Evolutionary conservation across 2,329 filamentous ascomycete genomes (phyloP), one percentile per base, ranked within the genome.

Genomic region (Talaromyces sp.): DNA sequence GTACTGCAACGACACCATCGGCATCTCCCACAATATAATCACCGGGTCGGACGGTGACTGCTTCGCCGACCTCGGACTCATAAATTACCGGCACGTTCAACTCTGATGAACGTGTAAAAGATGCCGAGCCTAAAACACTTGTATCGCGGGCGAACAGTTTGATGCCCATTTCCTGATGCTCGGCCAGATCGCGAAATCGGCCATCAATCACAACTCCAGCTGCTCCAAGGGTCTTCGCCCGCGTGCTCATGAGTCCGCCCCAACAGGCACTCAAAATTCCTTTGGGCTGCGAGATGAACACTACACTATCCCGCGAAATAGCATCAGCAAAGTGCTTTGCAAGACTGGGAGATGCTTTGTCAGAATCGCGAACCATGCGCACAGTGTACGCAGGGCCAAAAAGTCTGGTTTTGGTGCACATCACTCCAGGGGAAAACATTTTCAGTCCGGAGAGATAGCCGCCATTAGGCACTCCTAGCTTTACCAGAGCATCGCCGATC

Each of bases 171-270:
- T 70, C 67, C 3, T 66, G 65, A 52, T 73, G 71, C 62, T 77
- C 75, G 25, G 70, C 61, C 5, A 78, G 61, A 62, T 77, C 74
- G 15, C 75, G 65, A 63, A 77, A 73, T 11, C 70, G 69, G 7
- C 76, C 75, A 65, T 78, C 75, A 54, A 78, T 70, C 6, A 78
- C 69, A 4, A 75, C 72, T 17, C 75, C 76, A 4, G 68, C 69
- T 3, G 74, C 75, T 5, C 73, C 75, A 1, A 72, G 63, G 19
- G 67, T 65, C 62, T 73, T 68, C 0, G 74, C 72, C 2, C 74
- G 65, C 6, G 71, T 73, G 33, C 69, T 72, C 75, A 78, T 78
- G 47, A 78, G 61, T 1, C 75, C 76, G 17, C 76, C 76, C 68
- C 70, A 78, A 60, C 73, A 75, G 6, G 75, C 74, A 39, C 69